Conservation (phyloP, 306 rosid genomes). For the Sphenostylis stenocarpa region DNA sequence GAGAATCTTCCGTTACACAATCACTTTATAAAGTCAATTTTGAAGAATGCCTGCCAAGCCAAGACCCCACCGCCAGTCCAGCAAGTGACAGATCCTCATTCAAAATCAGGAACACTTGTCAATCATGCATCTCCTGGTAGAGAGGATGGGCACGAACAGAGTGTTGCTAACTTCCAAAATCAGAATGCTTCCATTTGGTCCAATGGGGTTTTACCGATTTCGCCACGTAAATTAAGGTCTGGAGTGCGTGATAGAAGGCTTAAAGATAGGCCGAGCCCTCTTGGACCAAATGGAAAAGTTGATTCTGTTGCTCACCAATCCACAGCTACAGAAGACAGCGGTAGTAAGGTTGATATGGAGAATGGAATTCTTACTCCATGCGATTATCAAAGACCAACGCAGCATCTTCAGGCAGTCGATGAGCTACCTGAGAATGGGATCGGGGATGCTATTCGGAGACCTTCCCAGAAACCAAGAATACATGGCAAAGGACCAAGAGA, state of each 20-base stretch:
- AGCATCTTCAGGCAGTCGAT: conserved; percentile 74
- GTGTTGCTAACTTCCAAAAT: conserved; percentile 48
- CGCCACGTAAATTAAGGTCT: conserved; percentile 75
- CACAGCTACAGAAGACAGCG: conserved; percentile 60
- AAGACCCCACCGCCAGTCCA: conserved; percentile 67
- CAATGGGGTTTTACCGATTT: conserved; percentile 76
- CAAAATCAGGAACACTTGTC: conserved; percentile 54
- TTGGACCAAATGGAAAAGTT: conserved; percentile 89
- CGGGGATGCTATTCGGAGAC: conserved; percentile 45
- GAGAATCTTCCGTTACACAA: conserved; percentile 87
- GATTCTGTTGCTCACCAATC: conserved; percentile 54
- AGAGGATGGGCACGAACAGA: conserved; percentile 73
- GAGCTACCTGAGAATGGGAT: conserved; percentile 68
- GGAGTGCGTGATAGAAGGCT: conserved; percentile 74
- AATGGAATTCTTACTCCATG: conserved; percentile 70
- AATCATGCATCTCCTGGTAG: conserved; percentile 56
- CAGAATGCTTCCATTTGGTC: conserved; percentile 69
- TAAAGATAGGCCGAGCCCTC: conserved; percentile 91
- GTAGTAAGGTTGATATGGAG: conserved; percentile 61
- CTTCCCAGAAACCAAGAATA: conserved; percentile 56
- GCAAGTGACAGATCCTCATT: conserved; percentile 44
- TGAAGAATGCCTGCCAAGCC: conserved; percentile 89
- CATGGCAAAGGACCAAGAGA: conserved; percentile 43
- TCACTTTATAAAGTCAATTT: conserved; percentile 71
- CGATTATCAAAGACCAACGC: conserved; percentile 79